Evolutionary conservation across 75 land plant genomes (phyloP), one percentile per base, ranked within the genome.

Genomic region (Azolla pinnata): DNA sequence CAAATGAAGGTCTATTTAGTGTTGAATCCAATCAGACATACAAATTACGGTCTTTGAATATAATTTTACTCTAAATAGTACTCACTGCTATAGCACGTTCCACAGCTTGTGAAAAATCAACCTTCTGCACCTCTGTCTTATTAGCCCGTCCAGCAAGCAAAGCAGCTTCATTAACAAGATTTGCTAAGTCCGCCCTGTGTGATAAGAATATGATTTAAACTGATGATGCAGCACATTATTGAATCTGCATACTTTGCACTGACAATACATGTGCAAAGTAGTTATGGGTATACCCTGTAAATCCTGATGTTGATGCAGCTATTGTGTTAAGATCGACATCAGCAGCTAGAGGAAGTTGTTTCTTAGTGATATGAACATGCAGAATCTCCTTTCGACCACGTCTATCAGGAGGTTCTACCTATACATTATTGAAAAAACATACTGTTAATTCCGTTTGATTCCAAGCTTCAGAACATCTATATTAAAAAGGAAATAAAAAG

Each of bases 91-190:
- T 75, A 21, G 96, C 75, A 26, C 98, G 80, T 70, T 93, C 98
- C 17, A 93, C 98, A 24, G 98, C 98, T 17, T 71, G 81, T 46
- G 82, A 72, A 58, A 93, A 93, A 55, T 93, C 98, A 44, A 64
- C 70, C 63, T 79, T 88, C 56, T 66, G 90, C 26, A 93, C 98
- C 51, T 78, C 79, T 29, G 73, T 35, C 77, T 93, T 93, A 57
- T 71, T 83, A 26, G 67, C 75, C 63, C 98, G 64, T 57, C 98
- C 98, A 67, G 98, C 98, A 60, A 93, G 64, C 56, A 93, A 71
- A 50, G 98, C 98, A 54, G 98, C 98, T 70, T 93, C 98, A 73
- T 93, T 93, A 17, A 93, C 98, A 57, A 93, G 69, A 63, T 93
- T 93, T 66, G 96, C 96, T n/a, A 93, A 75, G 56, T 93, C 98